phyloP scores from a whole-genome alignment of 495 filamentous ascomycete species.

The Tuber microsphaerosporum region DNA sequence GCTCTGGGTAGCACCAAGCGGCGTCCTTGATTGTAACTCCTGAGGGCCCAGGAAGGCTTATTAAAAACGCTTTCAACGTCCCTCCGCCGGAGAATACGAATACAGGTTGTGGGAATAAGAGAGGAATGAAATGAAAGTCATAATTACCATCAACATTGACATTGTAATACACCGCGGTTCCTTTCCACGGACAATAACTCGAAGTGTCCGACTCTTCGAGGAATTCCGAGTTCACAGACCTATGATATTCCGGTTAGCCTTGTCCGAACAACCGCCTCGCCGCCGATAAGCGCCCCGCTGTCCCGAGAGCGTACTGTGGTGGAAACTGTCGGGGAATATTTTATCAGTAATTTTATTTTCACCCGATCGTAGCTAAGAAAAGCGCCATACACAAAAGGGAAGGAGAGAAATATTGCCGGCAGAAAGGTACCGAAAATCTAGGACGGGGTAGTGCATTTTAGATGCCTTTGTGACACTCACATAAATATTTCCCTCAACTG shows the following conservation, averaged over 20 bases:
- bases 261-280: background rate
- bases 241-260: constrained; percentile 31
- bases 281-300: background rate
- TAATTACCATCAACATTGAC: constrained; percentile 52
- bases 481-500: constrained; percentile 68
- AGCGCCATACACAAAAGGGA: background rate
- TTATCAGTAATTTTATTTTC: constrained; percentile 11
- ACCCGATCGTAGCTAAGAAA: background rate
- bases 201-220: constrained; percentile 49
- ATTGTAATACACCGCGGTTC: constrained; percentile 61
- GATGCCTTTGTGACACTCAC: constrained; percentile 42
- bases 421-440: background rate
- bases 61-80: background rate
- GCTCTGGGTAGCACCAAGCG: constrained; percentile 61
- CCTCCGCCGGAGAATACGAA: background rate
- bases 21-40: constrained; percentile 53
- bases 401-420: constrained; percentile 31
- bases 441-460: background rate
- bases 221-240: constrained; percentile 47
- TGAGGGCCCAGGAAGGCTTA: constrained; percentile 19
- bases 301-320: constrained; percentile 23
- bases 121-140: background rate
- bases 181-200: constrained; percentile 64
- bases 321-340: constrained; percentile 28
- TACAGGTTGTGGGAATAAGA: background rate